Evolutionary conservation across 78 protist genomes (phyloP).

Genomic region (Creolimax fragrantissima): DNA sequence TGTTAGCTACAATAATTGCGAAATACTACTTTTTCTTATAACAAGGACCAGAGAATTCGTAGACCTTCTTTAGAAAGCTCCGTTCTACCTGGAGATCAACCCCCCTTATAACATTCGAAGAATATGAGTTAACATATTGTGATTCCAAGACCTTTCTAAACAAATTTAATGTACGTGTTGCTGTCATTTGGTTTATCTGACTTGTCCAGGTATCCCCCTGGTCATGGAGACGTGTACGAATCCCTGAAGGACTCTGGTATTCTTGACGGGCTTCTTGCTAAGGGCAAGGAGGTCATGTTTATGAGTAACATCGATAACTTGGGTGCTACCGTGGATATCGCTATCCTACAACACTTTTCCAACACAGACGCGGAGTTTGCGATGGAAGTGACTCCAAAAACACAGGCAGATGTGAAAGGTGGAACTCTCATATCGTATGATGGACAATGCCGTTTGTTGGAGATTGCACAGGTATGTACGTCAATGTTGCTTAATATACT

Average conservation of each 20-base stretch:
- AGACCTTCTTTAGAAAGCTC: too few relatives aligned
- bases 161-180: too few relatives aligned
- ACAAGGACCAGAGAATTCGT: too few relatives aligned
- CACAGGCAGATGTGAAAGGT: slow-evolving; percentile 93
- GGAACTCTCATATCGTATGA: slow-evolving; percentile 82
- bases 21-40: too few relatives aligned
- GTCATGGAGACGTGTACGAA: slow-evolving; percentile 88
- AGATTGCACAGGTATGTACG: slow-evolving; percentile 91
- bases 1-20: too few relatives aligned
- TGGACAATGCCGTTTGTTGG: slow-evolving; percentile 68
- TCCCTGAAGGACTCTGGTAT: slow-evolving; percentile 53
- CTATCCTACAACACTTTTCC: slow-evolving; percentile 29
- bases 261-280: slow-evolving; percentile 46
- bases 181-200: too few relatives aligned
- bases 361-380: slow-evolving; percentile 23
- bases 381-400: slow-evolving; percentile 90
- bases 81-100: too few relatives aligned
- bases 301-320: slow-evolving; percentile 95
- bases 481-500: too few relatives aligned
- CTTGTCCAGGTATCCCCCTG: slow-evolving; percentile 92
- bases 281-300: slow-evolving; percentile 83
- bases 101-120: too few relatives aligned
- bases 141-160: too few relatives aligned
- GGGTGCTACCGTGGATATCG: slow-evolving; percentile 90
- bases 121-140: too few relatives aligned